Conservation (phyloP, 2,329 filamentous ascomycete species). For the Ceratocystiopsis brevicomis region DNA sequence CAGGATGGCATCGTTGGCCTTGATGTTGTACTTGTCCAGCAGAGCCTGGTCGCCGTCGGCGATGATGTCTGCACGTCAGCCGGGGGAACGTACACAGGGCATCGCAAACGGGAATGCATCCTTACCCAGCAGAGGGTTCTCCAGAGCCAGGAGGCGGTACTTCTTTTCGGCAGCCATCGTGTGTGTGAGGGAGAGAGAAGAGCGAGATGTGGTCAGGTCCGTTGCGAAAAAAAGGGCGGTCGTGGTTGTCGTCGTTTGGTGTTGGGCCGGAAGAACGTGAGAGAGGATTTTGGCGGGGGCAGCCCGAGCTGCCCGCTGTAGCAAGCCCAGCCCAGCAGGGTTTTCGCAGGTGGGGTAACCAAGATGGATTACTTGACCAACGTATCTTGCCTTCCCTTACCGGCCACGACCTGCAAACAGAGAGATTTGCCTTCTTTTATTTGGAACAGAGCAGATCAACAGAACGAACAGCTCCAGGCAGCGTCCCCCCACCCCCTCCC, state of each 20-base stretch:
- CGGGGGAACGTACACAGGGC: neutral
- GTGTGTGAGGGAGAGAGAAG: slow-evolving; percentile 2
- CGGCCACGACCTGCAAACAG: too few species aligned
- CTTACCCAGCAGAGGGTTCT: slow-evolving; percentile 91
- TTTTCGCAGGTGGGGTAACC: slow-evolving; percentile 2
- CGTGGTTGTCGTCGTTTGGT: neutral
- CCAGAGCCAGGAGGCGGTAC: slow-evolving; percentile 78
- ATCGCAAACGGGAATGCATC: too few species aligned
- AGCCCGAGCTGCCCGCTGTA: neutral
- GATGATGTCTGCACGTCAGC: slow-evolving; percentile 55
- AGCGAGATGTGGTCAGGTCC: too few species aligned
- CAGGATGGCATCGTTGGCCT: slow-evolving; percentile 94
- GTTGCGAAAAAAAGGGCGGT: neutral
- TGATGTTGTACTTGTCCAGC: slow-evolving; percentile 81
- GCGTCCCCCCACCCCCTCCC: too few species aligned
- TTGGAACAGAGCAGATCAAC: too few species aligned
- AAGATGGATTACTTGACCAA: too few species aligned
- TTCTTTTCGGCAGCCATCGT: slow-evolving; percentile 59
- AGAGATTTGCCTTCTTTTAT: too few species aligned
- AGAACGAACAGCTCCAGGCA: too few species aligned
- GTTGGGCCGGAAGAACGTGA: neutral
- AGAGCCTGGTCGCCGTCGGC: slow-evolving; percentile 64
- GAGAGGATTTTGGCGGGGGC: neutral
- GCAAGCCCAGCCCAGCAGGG: slow-evolving; percentile 7
- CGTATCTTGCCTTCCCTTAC: too few species aligned